Base-by-base conservation (phyloP, 257 asterid species). In the Nicotiana attenuata region DNA sequence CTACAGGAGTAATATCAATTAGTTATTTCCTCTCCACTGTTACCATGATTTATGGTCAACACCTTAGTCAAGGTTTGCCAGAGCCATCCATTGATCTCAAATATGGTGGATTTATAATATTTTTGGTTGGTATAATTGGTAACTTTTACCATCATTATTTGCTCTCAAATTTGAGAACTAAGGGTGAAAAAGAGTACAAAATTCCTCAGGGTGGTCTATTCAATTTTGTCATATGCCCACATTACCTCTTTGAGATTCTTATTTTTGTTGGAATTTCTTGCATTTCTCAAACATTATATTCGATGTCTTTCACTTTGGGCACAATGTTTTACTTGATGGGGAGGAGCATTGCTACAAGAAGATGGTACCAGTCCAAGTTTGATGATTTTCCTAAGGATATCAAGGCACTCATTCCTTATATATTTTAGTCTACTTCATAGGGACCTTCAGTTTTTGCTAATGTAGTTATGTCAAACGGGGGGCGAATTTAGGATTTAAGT, bases 131-230 rank as follows among this genome's bases (percentile, higher is more conserved):
- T 82, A 88, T 88, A 22, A 53, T 31, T 16, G 97, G 93, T 3
- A 93, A 90, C 38, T 85, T 93, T 47, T 91, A 91, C 84, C 97
- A 93, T 90, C 97, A 91, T 85, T 84, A 53, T 77, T 85, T 93
- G 55, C 94, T 93, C 5, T 86, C 95, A 5, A 90, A 67, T 17
- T 76, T 93, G 24, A 88, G 97, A 80, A 84, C 29, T 7, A 9
- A 80, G 0, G 92, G 87, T 17, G 92, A 93, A 1, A 88, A 89
- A 31, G 81, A 79, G 63, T 92, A 93, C 91, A 90, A 85, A 79
- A 87, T 92, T 50, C 93, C 93, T 5, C 84, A 76, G 65, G 95
- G 96, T 11, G 94, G 97, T 7, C 86, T 93, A 11, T 92, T 92
- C 50, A 15, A 55, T 35, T 60, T 83, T 81, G 91, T 87, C 7